Base-by-base conservation (phyloP, 2,329 filamentous ascomycete species). In the Hymenoscyphus salicellus region DNA sequence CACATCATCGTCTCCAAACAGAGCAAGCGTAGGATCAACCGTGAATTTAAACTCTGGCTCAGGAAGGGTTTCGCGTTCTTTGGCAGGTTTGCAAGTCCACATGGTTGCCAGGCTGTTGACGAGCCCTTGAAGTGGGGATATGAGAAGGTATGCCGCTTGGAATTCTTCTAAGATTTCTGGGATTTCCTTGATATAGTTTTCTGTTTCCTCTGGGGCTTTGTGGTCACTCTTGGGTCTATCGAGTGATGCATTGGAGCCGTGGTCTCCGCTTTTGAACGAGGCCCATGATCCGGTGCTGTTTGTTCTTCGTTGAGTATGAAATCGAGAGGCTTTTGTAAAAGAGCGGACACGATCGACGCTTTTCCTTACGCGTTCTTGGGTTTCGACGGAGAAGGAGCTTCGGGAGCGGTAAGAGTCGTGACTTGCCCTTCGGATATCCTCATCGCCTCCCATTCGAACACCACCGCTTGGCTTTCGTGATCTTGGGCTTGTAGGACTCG, bases 1-100 rank as follows among this genome's bases (percentile, higher is more conserved):
- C 0, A 83, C 78, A 75, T 98, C 93, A 3, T 84, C 80, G 60
- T 89, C 86, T 1, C 93, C 94, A 72, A 88, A 96, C 0, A 96
- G 77, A 0, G 86, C 87, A 38, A 97, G 75, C 0, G 89, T 89
- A 0, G 82, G 81, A 71, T 88, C 82, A 1, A 77, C 75, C 1
- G 85, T 77, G 58, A 91, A 78, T 72, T 89, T 87, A 60, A 78
- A 77, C 63, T 88, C 84, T 5, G 70, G 68, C 8, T 72, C 70
- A 1, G 1, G 28, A 71, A 76, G 30, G 69, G 74, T 20, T 67
- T 72, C 58, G 75, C 72, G 66, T 66, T 73, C 69, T 65, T 62
- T 65, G 10, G 63, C 52, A 16, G 62, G 65, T 52, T 61, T 66
- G 3, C 64, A 66, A 36, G 65, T 70, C 63, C 69, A 72, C 75